These are phyloP conservation scores for Hypoxylon perforatum DNA, from an alignment of 495 filamentous ascomycete species.

Conservation along the genomic window DNA sequence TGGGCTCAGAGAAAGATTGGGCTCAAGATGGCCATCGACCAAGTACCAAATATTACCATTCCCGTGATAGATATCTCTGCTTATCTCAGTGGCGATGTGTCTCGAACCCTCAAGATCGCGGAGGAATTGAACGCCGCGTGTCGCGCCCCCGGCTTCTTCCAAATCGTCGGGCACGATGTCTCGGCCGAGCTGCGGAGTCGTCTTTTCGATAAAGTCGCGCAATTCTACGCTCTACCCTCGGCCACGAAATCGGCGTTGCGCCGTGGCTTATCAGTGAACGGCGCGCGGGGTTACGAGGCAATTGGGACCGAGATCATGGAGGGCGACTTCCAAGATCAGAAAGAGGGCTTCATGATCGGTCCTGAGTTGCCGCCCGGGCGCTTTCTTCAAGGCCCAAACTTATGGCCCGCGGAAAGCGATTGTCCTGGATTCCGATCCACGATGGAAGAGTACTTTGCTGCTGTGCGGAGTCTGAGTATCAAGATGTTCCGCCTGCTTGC, in stretches of 20 bases:
- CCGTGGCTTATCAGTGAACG: conserved; percentile 30
- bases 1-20: no score
- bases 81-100: conserved; percentile 27
- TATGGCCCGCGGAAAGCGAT: conserved; percentile 54
- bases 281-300: conserved; percentile 42
- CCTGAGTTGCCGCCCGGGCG: conserved; percentile 37
- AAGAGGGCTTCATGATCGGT: conserved; percentile 48
- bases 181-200: conserved; percentile 44
- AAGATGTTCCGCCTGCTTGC: conserved; percentile 55
- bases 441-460: conserved; percentile 49
- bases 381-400: conserved; percentile 59
- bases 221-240: conserved; percentile 38
- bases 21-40: conserved; percentile 15
- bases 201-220: conserved; percentile 26
- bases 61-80: conserved; percentile 46
- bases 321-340: conserved; percentile 35
- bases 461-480: conserved; percentile 48
- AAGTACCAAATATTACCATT: conserved; percentile 18
- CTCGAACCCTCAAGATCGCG: conserved; percentile 29
- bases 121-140: conserved; percentile 59
- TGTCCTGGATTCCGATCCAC: conserved; percentile 46
- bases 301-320: conserved; percentile 42
- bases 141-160: conserved; percentile 67
- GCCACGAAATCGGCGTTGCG: conserved; percentile 28
- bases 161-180: conserved; percentile 59